Evolutionary conservation across 1,139 yeast genomes (phyloP).

Genomic region (Suhomyces wounanorum): DNA sequence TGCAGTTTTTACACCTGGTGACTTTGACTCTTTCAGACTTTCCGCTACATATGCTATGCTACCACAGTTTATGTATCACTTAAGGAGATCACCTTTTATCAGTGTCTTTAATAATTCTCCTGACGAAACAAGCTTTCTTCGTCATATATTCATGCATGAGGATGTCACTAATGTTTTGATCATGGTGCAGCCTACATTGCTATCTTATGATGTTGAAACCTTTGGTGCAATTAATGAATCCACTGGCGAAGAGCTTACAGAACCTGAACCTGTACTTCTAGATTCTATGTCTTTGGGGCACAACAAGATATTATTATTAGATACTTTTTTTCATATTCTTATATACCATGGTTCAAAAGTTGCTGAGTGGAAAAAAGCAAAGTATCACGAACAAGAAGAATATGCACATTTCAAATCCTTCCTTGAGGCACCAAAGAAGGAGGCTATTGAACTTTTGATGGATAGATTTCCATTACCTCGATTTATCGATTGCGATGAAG

Average conservation of each 20-base stretch:
- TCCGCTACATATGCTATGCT: constrained; percentile 75
- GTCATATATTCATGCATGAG: constrained; percentile 68
- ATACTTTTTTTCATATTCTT: constrained; percentile 72
- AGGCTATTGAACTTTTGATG: constrained; percentile 64
- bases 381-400: constrained; percentile 66
- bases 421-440: constrained; percentile 64
- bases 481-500: constrained; percentile 73
- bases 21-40: constrained; percentile 72
- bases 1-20: constrained; percentile 84
- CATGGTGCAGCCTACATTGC: constrained; percentile 77
- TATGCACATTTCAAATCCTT: constrained; percentile 62
- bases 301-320: constrained; percentile 61
- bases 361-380: constrained; percentile 69
- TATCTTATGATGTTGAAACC: constrained; percentile 62
- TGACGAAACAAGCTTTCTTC: constrained; percentile 71
- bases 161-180: constrained; percentile 65
- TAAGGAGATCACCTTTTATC: constrained; percentile 68
- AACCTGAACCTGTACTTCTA: constrained; percentile 62
- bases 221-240: constrained; percentile 49
- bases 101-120: constrained; percentile 78
- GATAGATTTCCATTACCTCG: constrained; percentile 76
- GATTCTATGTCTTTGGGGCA: constrained; percentile 70
- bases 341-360: constrained; percentile 69
- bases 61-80: constrained; percentile 74
- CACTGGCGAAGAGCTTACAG: constrained; percentile 30